Base-by-base conservation (phyloP, 768 basidiomycete genomes). In the Suillus americanus region DNA sequence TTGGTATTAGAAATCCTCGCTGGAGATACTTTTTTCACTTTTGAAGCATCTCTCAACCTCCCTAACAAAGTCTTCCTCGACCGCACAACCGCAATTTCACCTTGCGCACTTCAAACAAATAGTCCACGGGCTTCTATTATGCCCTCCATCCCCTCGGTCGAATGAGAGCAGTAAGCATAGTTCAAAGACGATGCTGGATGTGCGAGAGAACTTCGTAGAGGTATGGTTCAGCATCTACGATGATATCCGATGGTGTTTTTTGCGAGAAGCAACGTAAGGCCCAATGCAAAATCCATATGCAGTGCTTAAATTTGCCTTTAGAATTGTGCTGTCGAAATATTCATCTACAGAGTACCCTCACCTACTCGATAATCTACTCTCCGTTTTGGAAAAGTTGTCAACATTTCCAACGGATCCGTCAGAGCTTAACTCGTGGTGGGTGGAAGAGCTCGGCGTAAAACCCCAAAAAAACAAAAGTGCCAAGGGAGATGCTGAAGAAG, bases 241-340 rank as follows among this genome's bases (percentile, higher is more conserved):
- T 70, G 94, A 97, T 70, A 79, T 96, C 38, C 85, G 94, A 64
- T 96, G 91, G 91, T 92, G 91, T 79, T 95, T 94, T 79, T 82
- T 97, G 40, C 84, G 90, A 50, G 91, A 95, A 71, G 81, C 90
- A 62, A 85, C 81, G 93, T 91, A 75, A 64, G 85, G 48, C 51
- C 48, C 57, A 20, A 53, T 37, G 12, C 5, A 38, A 35, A 4
- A 28, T 23, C 30, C 13, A 62, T 43, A 67, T 41, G 65, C 56
- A 51, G 28, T 65, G 10, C 63, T 30, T 13, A 23, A 28, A 5
- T 63, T 63, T 10, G 12, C 16, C 10, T 28, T 35, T 59, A 77
- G 66, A 46, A 70, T 62, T 62, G 67, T 69, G 63, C 75, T 74
- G 60, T 67, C 72, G 69, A 71, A 64, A 57, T 59, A 65, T 64